Base-by-base conservation (phyloP, 768 basidiomycete genomes). In the Epithele typhae region DNA sequence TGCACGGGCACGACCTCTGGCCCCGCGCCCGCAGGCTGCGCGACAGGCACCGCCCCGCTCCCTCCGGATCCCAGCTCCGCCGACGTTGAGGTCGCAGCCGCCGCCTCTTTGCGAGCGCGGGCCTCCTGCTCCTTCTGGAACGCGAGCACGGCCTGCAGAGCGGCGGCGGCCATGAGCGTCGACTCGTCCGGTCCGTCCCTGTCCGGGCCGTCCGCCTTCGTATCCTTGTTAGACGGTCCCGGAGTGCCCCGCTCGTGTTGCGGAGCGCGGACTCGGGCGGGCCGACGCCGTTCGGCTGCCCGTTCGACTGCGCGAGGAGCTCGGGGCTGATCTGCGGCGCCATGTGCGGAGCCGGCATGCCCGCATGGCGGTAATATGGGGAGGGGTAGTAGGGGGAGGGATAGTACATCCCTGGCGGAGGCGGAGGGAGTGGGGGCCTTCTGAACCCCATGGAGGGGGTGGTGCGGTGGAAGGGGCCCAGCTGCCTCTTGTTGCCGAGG, bases 331-430 rank as follows among this genome's bases (percentile, higher is more conserved):
- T 53, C 32, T 64, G 62, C 2, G 52, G 48, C 5, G 46, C 41
- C 34, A 23, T 55, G 56, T 56, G 63, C 24, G 60, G 54, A 1
- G 51, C 33, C 19, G 57, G 52, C 56, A 68, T 58, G 27, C 56
- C 52, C 5, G 57, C 51, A 14, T 63, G 56, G 25, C 79, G 77
- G 52, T 82, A 81, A 56, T 79, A 78, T 4, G 74, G 71, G 1
- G 75, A 69, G 17, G 68, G 54, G 44, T 70, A 70, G 47, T 66
- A 70, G 5, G 51, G 37, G 47, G 76, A 35, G 47, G 76, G 43
- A 67, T 68, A 23, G 65, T 63, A 30, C 55, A 62, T 59, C 59
- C 49, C 51, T 3, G 55, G 51, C 5, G 52, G 42, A 10, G 38
- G 55, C 40, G 32, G 42, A 0, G 56, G 53, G 48, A 54, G 57